A percentile compares a stretch with the other conserved stretches of the same genome.
phyloP scores from a whole-genome alignment of 495 filamentous ascomycete species.

The Penicillium verhagenii region DNA sequence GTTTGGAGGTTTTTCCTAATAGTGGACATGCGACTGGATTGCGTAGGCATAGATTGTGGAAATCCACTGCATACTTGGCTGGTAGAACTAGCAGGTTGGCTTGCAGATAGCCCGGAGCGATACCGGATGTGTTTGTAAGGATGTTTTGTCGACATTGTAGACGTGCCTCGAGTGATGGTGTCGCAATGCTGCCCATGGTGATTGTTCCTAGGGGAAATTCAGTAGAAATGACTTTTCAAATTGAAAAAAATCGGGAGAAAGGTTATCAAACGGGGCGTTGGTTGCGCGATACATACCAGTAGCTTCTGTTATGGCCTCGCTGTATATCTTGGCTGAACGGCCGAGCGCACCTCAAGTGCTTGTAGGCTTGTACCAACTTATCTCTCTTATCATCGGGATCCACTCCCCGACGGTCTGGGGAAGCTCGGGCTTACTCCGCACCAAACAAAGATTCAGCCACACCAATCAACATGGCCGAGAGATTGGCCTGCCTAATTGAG shows the following conservation, averaged over 20 bases:
- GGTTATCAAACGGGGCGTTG: no score
- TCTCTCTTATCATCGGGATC: conserved; percentile 18
- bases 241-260: no score
- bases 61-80: conserved; percentile 48
- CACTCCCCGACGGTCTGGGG: conserved; percentile 26
- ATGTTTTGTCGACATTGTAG: conserved; percentile 39
- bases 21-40: conserved; percentile 61
- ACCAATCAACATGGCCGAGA: not conserved
- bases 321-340: no score
- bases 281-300: no score
- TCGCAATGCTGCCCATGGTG: conserved; percentile 10
- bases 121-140: conserved; percentile 46
- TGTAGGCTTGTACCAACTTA: no score
- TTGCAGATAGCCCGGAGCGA: conserved; percentile 53
- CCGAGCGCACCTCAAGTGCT: no score
- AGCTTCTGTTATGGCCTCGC: conserved; percentile 17
- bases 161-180: conserved; percentile 39
- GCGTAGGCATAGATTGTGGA: conserved; percentile 50
- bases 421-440: conserved; percentile 10
- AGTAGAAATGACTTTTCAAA: not conserved
- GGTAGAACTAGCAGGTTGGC: conserved; percentile 59
- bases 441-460: not conserved
- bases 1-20: conserved; percentile 33
- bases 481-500: not conserved
- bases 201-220: not conserved